These are phyloP conservation scores for Botrytis elliptica DNA, from an alignment of 2,329 filamentous ascomycete genomes.

Conservation along the genomic window DNA sequence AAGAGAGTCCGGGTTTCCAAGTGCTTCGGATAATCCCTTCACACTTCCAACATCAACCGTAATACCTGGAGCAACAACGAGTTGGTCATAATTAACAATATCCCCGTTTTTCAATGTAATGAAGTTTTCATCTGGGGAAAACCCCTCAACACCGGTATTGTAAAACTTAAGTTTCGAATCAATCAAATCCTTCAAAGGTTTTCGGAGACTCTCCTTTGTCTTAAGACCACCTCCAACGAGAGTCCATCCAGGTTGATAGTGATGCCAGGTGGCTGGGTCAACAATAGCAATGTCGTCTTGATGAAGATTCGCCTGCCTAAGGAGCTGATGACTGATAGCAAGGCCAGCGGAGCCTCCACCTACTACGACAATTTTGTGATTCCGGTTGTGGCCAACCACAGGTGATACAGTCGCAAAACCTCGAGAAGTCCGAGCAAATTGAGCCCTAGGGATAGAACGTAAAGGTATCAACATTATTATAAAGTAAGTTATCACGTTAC, in stretches of 20 bases:
- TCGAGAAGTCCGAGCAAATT: slow-evolving; percentile 2
- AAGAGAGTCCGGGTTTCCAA: slow-evolving; percentile 46
- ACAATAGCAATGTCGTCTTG: slow-evolving; percentile 62
- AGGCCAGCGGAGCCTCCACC: slow-evolving; percentile 67
- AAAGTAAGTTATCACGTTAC: background rate
- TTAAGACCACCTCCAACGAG: slow-evolving; percentile 66
- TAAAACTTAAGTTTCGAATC: slow-evolving; percentile 63
- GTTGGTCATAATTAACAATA: slow-evolving; percentile 60
- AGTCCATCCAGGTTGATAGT: slow-evolving; percentile 71
- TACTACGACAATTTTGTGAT: slow-evolving; percentile 65
- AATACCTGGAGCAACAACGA: slow-evolving; percentile 61
- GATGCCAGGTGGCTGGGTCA: slow-evolving; percentile 61
- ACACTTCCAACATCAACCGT: slow-evolving; percentile 51
- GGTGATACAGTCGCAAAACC: slow-evolving; percentile 37
- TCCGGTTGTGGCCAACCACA: slow-evolving; percentile 41
- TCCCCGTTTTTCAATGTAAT: slow-evolving; percentile 56
- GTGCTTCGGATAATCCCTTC: slow-evolving; percentile 56
- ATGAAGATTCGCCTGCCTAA: slow-evolving; percentile 55
- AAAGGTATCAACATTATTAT: background rate
- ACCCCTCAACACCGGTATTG: slow-evolving; percentile 48
- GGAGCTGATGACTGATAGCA: slow-evolving; percentile 65
- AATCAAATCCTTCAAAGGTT: slow-evolving; percentile 51
- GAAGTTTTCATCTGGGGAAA: slow-evolving; percentile 56
- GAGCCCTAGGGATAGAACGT: background rate
- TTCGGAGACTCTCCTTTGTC: slow-evolving; percentile 56